Evolutionary conservation across 495 filamentous ascomycete genomes (phyloP).

Genomic region (Astrocystis sublimbata): DNA sequence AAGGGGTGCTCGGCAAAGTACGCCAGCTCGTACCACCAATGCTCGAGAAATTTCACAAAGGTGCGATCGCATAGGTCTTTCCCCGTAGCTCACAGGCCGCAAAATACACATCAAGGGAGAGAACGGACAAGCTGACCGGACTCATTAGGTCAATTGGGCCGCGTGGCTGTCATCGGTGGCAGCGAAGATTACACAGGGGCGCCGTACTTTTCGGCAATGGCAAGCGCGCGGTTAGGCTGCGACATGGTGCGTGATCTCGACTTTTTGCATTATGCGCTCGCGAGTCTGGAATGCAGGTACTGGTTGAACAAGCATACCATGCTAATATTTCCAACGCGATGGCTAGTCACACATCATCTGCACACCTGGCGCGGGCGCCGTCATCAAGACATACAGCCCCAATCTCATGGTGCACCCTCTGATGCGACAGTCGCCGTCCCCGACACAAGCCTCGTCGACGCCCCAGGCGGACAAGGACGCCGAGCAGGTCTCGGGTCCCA

Average conservation of each 20-base stretch:
- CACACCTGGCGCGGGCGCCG: slow-evolving; percentile 80
- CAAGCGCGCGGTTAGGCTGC: slow-evolving; percentile 82
- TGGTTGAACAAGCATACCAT: not conserved
- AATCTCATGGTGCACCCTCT: slow-evolving; percentile 98
- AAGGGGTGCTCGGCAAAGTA: slow-evolving; percentile 76
- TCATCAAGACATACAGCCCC: slow-evolving; percentile 97
- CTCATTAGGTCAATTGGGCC: slow-evolving; percentile 79
- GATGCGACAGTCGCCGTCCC: slow-evolving; percentile 69
- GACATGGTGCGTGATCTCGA: slow-evolving; percentile 65
- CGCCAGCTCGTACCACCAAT: slow-evolving; percentile 92
- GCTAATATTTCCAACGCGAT: slow-evolving; percentile 12
- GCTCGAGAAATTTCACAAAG: slow-evolving; percentile 97
- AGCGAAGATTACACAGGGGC: slow-evolving; percentile 96
- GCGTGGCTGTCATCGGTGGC: slow-evolving; percentile 92
- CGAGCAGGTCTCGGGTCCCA: slow-evolving; percentile 61
- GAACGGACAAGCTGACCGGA: slow-evolving; percentile 9
- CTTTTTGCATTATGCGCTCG: not conserved
- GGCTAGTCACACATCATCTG: slow-evolving; percentile 92
- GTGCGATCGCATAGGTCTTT: slow-evolving; percentile 41
- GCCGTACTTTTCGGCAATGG: slow-evolving; percentile 97
- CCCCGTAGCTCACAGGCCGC: not conserved
- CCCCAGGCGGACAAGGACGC: slow-evolving; percentile 48
- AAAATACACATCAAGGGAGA: not conserved
- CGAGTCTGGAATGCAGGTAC: not conserved
- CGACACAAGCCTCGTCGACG: slow-evolving; percentile 37